Evolutionary conservation across 805 yeast species (phyloP), one percentile per base, ranked within the genome.

Genomic region (Torulaspora indica): DNA sequence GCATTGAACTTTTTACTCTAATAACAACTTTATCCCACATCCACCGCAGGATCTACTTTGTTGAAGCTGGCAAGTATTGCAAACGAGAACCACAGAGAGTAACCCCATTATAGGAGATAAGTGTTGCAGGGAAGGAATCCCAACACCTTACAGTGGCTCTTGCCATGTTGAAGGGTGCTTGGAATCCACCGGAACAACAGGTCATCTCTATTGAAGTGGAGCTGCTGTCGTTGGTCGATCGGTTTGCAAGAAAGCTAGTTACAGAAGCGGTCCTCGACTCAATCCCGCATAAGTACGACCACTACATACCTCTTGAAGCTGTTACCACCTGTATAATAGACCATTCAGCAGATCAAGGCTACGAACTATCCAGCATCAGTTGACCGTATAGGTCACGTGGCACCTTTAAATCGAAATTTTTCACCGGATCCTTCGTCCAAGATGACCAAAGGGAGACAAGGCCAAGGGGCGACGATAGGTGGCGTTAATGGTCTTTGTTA

Each of bases 191-290:
- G n/a, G 14, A 33, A 22, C 41, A 35, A 37, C 51, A 43, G 47
- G 35, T 41, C 47, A 47, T 47, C 51, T 47, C 51, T 47, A 40
- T 47, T 47, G 51, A 47, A 47, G 47, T 47, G 47, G 28, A 10
- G 33, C 27, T 34, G 13, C 27, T 24, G 22, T 20, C 24, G 32
- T 13, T n/a, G 22, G 17, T 18, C 15, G 28, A 31, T 31, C 17
- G 34, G 13, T 25, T 9, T 29, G 22, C 15, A 13, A 15, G 14
- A 34, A 23, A 30, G 9, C 29, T 35, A 29, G 47, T 43, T 43
- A 43, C 47, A 43, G 47, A 43, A 43, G 35, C 20, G 32, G 22
- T 40, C 27, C 28, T 24, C 43, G n/a, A 34, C 43, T 40, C 34
- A 40, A 40, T 14, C 31, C 30, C 17, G 32, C 32, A 38, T 38